A percentile compares a stretch with the other conserved stretches of the same genome.
Conservation (phyloP, 2,329 filamentous ascomycete genomes). For the Fonsecaea nubica region DNA sequence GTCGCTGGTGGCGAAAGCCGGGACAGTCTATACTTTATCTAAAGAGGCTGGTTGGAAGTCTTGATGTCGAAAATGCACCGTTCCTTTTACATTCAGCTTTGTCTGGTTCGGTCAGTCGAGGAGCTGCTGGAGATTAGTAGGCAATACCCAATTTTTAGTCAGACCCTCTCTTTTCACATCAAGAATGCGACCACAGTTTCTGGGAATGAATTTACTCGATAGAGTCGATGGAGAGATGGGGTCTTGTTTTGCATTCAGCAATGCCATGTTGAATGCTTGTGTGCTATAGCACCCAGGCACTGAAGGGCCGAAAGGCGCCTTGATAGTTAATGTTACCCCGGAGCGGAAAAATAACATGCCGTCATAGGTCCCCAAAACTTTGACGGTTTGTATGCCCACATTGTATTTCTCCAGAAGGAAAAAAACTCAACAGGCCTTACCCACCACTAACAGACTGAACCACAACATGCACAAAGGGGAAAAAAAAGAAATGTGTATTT, state of each 20-base stretch:
- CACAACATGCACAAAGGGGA: no score
- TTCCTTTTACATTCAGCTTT: neutral
- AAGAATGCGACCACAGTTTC: no score
- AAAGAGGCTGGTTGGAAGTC: neutral
- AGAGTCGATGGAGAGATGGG: no score
- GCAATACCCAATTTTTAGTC: no score
- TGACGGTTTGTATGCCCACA: no score
- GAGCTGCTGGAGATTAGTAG: neutral
- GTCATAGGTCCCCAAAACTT: neutral
- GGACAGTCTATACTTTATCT: constrained; percentile 14
- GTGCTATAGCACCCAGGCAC: no score
- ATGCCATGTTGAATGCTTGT: no score
- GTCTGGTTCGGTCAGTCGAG: neutral
- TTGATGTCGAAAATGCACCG: neutral
- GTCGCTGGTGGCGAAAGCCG: neutral
- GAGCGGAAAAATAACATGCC: neutral
- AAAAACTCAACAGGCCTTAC: neutral
- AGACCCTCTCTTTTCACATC: no score
- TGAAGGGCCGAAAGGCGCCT: neutral
- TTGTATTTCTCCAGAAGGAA: neutral
- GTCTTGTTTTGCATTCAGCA: no score
- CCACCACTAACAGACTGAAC: no score
- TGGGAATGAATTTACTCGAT: no score
- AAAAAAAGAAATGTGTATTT: neutral
- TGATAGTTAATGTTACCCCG: neutral